Evolutionary conservation across 2,329 filamentous ascomycete species (phyloP).

Genomic region (Fusarium transvaalense): DNA sequence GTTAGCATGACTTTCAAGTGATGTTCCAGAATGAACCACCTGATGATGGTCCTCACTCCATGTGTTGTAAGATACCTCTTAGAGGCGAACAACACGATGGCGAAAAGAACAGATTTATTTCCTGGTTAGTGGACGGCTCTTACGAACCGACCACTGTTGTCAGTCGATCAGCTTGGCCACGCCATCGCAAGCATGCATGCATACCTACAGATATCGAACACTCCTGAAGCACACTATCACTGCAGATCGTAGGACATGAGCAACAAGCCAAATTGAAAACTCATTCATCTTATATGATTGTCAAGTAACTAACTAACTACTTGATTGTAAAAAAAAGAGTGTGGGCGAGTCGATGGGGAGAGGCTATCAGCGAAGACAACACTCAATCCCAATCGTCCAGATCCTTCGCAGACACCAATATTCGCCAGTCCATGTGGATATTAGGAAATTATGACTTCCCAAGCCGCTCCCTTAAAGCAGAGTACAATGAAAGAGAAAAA

Average conservation of each 20-base stretch:
- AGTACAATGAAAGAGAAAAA: constrained; percentile 20
- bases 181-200: too few relatives aligned
- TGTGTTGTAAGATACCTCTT: background rate
- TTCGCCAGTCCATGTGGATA: constrained; percentile 28
- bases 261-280: background rate
- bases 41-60: background rate
- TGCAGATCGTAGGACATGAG: background rate
- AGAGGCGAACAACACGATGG: background rate
- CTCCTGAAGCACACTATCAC: background rate
- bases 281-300: background rate
- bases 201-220: background rate
- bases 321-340: constrained; percentile 11
- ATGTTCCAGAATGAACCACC: background rate
- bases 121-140: background rate
- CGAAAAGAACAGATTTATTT: background rate
- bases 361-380: constrained; percentile 8
- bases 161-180: background rate
- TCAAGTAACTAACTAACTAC: background rate
- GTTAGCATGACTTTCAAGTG: background rate
- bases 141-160: background rate
- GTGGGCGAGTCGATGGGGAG: background rate
- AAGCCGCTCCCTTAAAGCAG: constrained; percentile 16
- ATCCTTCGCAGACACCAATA: constrained; percentile 20
- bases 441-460: constrained; percentile 20
- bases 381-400: background rate